Percentiles rank a stretch among this genome's conserved stretches.
Evolutionary conservation across 345 rosid genomes (phyloP).

Genomic region (Excoecaria cochinchinensis): DNA sequence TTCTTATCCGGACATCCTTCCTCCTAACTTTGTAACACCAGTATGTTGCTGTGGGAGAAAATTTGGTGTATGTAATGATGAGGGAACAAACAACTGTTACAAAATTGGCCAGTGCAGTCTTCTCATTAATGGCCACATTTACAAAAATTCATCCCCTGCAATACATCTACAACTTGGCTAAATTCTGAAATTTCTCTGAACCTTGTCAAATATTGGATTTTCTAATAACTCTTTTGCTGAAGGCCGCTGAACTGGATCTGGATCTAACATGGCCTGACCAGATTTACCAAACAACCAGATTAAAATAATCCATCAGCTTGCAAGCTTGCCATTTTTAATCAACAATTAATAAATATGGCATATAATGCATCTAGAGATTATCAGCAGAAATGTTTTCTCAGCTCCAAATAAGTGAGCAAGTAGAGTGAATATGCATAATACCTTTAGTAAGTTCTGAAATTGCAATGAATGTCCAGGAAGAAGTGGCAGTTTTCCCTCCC

Average conservation of each 20-base stretch:
- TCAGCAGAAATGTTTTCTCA: neutral
- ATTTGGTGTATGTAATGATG: neutral
- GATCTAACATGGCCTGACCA: constrained; percentile 76
- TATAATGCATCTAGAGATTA: neutral
- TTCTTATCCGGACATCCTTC: neutral
- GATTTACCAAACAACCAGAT: constrained; percentile 22
- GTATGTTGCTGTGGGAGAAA: neutral
- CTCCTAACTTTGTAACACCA: constrained; percentile 2
- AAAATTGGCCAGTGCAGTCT: constrained; percentile 13
- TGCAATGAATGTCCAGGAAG: constrained; percentile 88
- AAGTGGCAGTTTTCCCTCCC: constrained; percentile 84
- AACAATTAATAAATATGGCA: neutral
- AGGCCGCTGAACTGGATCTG: constrained; percentile 70
- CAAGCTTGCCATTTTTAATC: neutral
- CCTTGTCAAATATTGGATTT: constrained; percentile 63
- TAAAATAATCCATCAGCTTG: constrained; percentile 5
- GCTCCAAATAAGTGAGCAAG: neutral
- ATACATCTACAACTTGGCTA: neutral
- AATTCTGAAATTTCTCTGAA: constrained; percentile 28
- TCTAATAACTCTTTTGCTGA: constrained; percentile 61
- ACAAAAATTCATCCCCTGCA: constrained; percentile 5
- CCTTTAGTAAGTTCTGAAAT: constrained; percentile 89
- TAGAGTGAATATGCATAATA: constrained; percentile 13
- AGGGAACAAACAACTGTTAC: neutral
- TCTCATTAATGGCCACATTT: neutral